phyloP scores from a whole-genome alignment of 768 basidiomycete genomes.

The Cystofilobasidium macerans region DNA sequence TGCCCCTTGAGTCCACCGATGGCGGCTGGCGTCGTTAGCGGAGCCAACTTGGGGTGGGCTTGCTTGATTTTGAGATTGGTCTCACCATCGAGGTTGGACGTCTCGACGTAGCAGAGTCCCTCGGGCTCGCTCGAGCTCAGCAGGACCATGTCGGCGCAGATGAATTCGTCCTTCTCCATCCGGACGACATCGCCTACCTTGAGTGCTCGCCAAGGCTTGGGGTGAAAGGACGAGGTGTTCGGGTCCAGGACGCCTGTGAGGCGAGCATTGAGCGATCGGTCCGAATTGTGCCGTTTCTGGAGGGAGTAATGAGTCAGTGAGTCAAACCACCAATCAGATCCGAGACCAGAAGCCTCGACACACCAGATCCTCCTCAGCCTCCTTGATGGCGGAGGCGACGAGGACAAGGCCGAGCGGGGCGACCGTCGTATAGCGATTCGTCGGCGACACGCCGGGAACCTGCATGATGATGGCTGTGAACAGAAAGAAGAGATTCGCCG shows the following conservation, averaged over 20 bases:
- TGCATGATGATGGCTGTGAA: slow-evolving; percentile 97
- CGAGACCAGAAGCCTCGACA: slow-evolving; percentile 34
- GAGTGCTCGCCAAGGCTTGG: slow-evolving; percentile 78
- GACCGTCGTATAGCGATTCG: slow-evolving; percentile 89
- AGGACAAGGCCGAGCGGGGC: slow-evolving; percentile 77
- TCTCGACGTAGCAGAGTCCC: slow-evolving; percentile 94
- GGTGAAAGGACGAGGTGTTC: slow-evolving; percentile 51
- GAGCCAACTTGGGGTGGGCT: slow-evolving; percentile 67
- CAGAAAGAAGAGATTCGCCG: slow-evolving; percentile 95
- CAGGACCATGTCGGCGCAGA: slow-evolving; percentile 85
- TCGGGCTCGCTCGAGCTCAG: slow-evolving; percentile 89
- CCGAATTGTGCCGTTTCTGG: slow-evolving; percentile 90
- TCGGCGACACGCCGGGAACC: slow-evolving; percentile 94
- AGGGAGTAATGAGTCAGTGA: too few species aligned
- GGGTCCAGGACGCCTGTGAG: slow-evolving; percentile 60
- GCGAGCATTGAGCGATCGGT: slow-evolving; percentile 79
- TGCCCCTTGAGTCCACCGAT: slow-evolving; percentile 66
- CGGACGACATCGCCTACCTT: slow-evolving; percentile 85
- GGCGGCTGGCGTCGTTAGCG: slow-evolving; percentile 64
- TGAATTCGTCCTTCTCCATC: slow-evolving; percentile 81
- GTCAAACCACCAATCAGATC: neutral
- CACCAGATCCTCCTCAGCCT: slow-evolving; percentile 85
- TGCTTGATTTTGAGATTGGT: slow-evolving; percentile 99
- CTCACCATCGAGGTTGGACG: slow-evolving; percentile 93
- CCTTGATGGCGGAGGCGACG: slow-evolving; percentile 88